Evolutionary conservation across 768 basidiomycete genomes (phyloP), one percentile per base, ranked within the genome.

Genomic region (Lepiota subincarnata): DNA sequence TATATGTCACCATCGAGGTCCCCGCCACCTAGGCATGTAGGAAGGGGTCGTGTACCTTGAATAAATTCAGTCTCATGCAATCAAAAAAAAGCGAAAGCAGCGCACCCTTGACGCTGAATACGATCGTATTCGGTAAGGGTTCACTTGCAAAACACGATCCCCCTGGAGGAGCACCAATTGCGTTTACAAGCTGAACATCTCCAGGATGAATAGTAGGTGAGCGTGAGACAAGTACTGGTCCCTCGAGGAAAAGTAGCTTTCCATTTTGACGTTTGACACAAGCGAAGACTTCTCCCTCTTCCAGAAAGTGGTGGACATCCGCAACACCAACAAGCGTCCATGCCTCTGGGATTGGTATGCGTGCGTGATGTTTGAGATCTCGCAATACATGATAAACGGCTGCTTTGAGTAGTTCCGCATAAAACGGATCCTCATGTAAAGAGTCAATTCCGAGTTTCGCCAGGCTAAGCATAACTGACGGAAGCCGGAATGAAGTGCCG

Each of bases 321-420:
- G 85, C 85, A 6, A 89, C 79, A 0, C 87, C 87, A 3, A 88
- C 87, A 1, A 91, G 64, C 0, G 84, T 89, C 73, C 78, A 85
- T 2, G 77, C 81, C 4, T 70, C 70, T 1, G 78, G 80, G 12
- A 90, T 71, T 11, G 85, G 85, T 36, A 90, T 89, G 3, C 86
- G 76, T 0, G 86, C 84, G 53, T 73, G 71, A 51, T 81, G 77
- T 56, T 88, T 89, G 16, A 88, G 70, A 43, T 79, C 72, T 35
- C 87, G 77, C 6, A 89, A 72, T n/a, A 84, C 70, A 53, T 88
- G 86, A 57, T 86, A 73, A 24, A 79, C 70, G 1, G 80, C 76
- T 57, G 75, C 80, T 26, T 77, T 72, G 58, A 86, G 66, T 63
- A 79, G 72, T 42, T 74, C 74, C 13, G 69, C 55, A 62, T 82